Percentiles rank a stretch among this genome's conserved stretches.
phyloP scores from a whole-genome alignment of 2,329 filamentous ascomycete species.

The Sarocladiaceae sp. region DNA sequence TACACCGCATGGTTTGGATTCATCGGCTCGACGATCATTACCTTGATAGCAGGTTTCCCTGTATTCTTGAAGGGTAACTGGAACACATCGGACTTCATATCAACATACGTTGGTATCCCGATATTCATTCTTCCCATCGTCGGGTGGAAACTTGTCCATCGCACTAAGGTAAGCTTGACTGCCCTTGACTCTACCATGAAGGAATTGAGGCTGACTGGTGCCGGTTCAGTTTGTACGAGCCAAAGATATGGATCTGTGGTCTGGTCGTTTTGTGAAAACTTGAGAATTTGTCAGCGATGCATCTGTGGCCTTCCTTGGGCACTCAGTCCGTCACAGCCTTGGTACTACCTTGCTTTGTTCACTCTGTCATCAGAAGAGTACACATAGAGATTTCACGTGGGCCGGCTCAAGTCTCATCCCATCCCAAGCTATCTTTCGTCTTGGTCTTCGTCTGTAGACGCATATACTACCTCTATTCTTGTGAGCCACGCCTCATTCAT shows the following conservation, averaged over 20 bases:
- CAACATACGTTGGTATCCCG: constrained; percentile 50
- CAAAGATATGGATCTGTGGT: constrained; percentile 1
- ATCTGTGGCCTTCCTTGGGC: no score
- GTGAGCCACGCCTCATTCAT: no score
- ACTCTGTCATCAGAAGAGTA: no score
- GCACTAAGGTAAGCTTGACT: constrained; percentile 12
- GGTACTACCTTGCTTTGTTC: no score
- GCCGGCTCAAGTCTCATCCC: no score
- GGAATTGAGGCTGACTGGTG: neutral
- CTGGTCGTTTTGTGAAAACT: neutral
- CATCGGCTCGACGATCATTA: constrained; percentile 46
- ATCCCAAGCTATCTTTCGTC: no score
- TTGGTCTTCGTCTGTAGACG: no score
- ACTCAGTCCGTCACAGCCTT: no score
- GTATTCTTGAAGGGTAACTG: constrained; percentile 60
- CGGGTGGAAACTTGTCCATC: constrained; percentile 43
- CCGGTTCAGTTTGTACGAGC: neutral
- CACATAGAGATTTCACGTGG: no score
- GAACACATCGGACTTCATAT: constrained; percentile 52
- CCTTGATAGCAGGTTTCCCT: constrained; percentile 62
- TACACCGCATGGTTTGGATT: constrained; percentile 55
- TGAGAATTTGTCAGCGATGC: no score
- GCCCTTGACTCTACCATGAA: neutral
- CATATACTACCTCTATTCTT: no score
- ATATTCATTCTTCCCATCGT: constrained; percentile 47